These are phyloP conservation scores for Kandelia obovata DNA, from an alignment of 345 rosid species.

Conservation along the genomic window DNA sequence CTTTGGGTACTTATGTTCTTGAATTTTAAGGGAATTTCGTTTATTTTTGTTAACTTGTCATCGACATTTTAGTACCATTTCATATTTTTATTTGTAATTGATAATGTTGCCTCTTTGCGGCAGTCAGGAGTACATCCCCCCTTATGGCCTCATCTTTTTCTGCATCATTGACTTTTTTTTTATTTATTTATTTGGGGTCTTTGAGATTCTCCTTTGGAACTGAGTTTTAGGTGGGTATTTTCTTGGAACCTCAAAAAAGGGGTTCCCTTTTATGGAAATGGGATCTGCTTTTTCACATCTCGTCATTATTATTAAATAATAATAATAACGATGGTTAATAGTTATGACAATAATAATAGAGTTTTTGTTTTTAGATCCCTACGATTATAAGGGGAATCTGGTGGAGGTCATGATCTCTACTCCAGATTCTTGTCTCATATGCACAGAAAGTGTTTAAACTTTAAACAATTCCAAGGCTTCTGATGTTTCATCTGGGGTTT, in stretches of 20 bases:
- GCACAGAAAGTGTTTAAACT: constrained; percentile 23
- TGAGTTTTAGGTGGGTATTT: constrained; percentile 49
- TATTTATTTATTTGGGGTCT: constrained; percentile 5
- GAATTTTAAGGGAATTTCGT: constrained; percentile 11
- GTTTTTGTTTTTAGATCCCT: constrained; percentile 16
- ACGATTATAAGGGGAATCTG: constrained; percentile 21
- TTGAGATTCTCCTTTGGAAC: constrained; percentile 39
- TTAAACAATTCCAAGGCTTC: constrained; percentile 24
- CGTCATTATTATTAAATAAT: constrained; percentile 26
- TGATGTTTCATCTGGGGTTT: constrained; percentile 20
- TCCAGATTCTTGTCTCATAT: constrained; percentile 39
- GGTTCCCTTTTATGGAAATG: constrained; percentile 55
- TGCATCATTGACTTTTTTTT: constrained; percentile 35
- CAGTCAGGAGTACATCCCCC: constrained; percentile 21
- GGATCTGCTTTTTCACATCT: constrained; percentile 53
- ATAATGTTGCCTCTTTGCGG: constrained; percentile 26
- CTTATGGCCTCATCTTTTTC: constrained; percentile 37
- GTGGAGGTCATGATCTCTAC: constrained; percentile 39
- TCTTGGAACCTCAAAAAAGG: constrained; percentile 41
- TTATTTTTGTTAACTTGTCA: constrained; percentile 1
- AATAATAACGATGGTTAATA: constrained; percentile 8
- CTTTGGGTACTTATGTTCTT: background rate
- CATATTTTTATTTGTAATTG: constrained; percentile 3
- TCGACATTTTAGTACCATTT: background rate
- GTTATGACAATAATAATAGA: constrained; percentile 1